These are phyloP conservation scores for Vigna hirtella DNA, from an alignment of 306 rosid genomes.

Conservation along the genomic window DNA sequence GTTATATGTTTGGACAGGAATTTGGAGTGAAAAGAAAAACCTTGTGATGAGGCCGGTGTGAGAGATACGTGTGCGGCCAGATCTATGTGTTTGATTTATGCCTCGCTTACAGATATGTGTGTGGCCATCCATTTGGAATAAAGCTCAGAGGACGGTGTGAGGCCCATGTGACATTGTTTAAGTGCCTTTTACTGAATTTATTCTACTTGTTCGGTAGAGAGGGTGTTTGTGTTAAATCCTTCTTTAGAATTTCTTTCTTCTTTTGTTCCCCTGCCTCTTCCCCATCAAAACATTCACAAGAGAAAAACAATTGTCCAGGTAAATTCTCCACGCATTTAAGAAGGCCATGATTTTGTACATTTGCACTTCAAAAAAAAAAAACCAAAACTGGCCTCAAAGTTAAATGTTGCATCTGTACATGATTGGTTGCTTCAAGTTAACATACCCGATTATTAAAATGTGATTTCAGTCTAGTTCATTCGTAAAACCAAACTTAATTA, in stretches of 20 bases:
- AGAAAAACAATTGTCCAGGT: neutral
- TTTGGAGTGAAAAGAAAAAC: constrained; percentile 23
- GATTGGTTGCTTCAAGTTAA: too few relatives aligned
- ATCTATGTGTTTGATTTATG: neutral
- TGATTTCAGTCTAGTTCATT: too few relatives aligned
- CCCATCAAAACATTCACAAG: neutral
- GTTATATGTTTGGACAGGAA: constrained; percentile 40
- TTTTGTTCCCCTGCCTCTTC: neutral
- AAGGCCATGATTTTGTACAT: neutral
- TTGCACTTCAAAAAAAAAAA: neutral
- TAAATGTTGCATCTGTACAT: neutral
- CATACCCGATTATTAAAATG: too few relatives aligned
- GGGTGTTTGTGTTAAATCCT: constrained; percentile 27
- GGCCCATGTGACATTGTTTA: constrained; percentile 39
- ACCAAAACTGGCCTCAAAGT: neutral
- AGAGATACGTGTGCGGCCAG: too few relatives aligned
- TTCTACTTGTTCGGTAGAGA: constrained; percentile 41
- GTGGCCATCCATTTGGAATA: constrained; percentile 43
- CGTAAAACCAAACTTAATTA: too few relatives aligned
- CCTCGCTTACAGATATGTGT: constrained; percentile 18
- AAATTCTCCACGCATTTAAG: neutral
- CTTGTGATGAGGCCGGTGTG: neutral
- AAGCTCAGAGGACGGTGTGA: constrained; percentile 12
- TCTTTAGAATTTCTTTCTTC: neutral
- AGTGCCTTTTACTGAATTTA: constrained; percentile 33